Percentiles rank a stretch among this genome's conserved stretches.
These are phyloP conservation scores for Fennellomyces sp. DNA, from an alignment of 371 early-diverging fungal species.

Conservation along the genomic window DNA sequence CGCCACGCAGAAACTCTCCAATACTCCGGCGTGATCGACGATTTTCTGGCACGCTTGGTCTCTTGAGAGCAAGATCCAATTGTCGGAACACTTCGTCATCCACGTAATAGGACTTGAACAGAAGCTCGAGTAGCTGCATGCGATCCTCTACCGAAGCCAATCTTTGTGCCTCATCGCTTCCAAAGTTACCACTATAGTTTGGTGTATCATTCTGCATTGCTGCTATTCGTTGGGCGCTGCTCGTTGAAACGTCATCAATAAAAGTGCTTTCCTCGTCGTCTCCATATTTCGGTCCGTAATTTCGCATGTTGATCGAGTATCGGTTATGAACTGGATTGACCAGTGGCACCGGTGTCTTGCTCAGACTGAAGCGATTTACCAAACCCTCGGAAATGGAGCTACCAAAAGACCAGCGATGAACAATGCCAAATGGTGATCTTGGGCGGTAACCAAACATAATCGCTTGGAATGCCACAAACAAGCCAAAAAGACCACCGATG, in stretches of 20 bases:
- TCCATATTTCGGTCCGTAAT: constrained; percentile 4
- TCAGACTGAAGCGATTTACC: constrained; percentile 14
- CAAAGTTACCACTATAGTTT: background rate
- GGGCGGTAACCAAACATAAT: constrained; percentile 42
- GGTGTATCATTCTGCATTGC: background rate
- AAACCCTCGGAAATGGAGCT: constrained; percentile 24
- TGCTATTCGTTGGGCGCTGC: background rate
- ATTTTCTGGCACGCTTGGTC: too few species aligned
- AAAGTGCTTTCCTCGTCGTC: background rate
- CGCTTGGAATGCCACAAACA: constrained; percentile 33
- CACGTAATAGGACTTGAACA: constrained; percentile 36
- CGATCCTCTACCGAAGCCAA: constrained; percentile 30
- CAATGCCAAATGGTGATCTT: constrained; percentile 36
- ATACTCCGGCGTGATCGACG: too few species aligned
- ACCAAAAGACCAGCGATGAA: constrained; percentile 44
- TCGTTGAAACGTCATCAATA: constrained; percentile 5
- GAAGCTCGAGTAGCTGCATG: constrained; percentile 32
- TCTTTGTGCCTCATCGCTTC: constrained; percentile 11
- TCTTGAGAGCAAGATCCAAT: constrained; percentile 21
- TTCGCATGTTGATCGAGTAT: constrained; percentile 12
- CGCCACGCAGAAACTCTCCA: too few species aligned
- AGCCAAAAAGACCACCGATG: constrained; percentile 36
- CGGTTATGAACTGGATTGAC: constrained; percentile 34
- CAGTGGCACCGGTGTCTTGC: constrained; percentile 28
- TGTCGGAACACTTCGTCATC: constrained; percentile 35